These are phyloP conservation scores for Metarhizium brunneum DNA, from an alignment of 2,329 filamentous ascomycete species.

Conservation along the genomic window DNA sequence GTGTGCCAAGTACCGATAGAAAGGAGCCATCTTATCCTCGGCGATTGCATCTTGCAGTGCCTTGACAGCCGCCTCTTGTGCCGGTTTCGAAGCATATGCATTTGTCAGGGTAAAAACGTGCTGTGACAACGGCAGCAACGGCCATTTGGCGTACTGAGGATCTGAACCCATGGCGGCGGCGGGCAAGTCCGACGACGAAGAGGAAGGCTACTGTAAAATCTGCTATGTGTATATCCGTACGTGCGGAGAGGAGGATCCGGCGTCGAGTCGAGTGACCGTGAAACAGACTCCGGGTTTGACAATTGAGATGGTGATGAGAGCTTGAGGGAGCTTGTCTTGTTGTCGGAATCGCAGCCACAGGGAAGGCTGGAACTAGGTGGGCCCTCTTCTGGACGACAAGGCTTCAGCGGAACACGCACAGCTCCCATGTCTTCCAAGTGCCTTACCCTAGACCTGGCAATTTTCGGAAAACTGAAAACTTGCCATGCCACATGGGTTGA, in stretches of 20 bases:
- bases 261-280: conserved; percentile 7
- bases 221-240: neutral
- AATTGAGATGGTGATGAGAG: conserved; percentile 1
- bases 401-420: conserved; percentile 22
- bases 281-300: neutral
- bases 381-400: conserved; percentile 12
- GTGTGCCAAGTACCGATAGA: conserved; percentile 78
- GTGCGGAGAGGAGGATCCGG: neutral
- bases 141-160: conserved; percentile 79
- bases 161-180: conserved; percentile 60
- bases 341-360: conserved; percentile 3
- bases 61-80: conserved; percentile 64
- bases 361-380: conserved; percentile 14
- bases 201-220: conserved; percentile 11
- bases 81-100: conserved; percentile 55
- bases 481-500: neutral
- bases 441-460: neutral
- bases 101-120: conserved; percentile 83
- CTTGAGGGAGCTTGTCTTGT: conserved; percentile 1
- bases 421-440: neutral
- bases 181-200: conserved; percentile 15
- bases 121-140: conserved; percentile 71
- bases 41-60: conserved; percentile 72
- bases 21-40: conserved; percentile 78
- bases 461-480: neutral